Conservation (phyloP, 805 yeast genomes). For the Metschnikowia lochheadii region DNA sequence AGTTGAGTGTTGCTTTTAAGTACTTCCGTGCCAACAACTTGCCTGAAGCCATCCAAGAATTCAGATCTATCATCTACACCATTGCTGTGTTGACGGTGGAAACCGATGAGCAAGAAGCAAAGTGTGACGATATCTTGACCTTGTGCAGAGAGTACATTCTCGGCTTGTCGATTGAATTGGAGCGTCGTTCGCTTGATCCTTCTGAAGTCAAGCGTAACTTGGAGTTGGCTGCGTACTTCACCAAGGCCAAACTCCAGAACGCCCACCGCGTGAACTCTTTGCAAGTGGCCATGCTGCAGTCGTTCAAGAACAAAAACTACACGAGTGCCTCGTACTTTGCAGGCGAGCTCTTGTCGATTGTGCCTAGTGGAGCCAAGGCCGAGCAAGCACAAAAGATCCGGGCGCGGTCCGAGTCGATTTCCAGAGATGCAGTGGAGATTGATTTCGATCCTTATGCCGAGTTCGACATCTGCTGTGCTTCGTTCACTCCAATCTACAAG, state of each 20-base stretch:
- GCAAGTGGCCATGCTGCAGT: conserved; percentile 92
- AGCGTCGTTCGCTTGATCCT: conserved; percentile 76
- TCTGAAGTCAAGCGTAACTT: conserved; percentile 76
- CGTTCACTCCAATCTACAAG: conserved; percentile 83
- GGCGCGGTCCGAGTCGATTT: conserved; percentile 70
- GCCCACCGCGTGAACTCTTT: conserved; percentile 84
- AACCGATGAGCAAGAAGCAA: conserved; percentile 69
- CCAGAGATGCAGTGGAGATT: conserved; percentile 82
- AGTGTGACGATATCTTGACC: conserved; percentile 64
- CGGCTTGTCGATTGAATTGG: conserved; percentile 86
- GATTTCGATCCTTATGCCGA: conserved; percentile 92
- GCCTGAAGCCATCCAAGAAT: conserved; percentile 71
- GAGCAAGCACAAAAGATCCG: conserved; percentile 86
- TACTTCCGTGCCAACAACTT: conserved; percentile 80
- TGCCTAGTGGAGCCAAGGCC: conserved; percentile 71
- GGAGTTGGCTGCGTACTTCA: conserved; percentile 94
- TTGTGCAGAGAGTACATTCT: conserved; percentile 86
- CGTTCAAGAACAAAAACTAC: conserved; percentile 83
- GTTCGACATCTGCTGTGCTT: conserved; percentile 83
- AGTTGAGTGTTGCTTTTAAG: conserved; percentile 70
- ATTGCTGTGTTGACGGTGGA: conserved; percentile 68
- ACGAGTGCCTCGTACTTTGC: conserved; percentile 91
- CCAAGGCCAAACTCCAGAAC: conserved; percentile 75
- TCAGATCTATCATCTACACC: conserved; percentile 77
- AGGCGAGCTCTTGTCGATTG: conserved; percentile 67